These are phyloP conservation scores for Porodaedalea pini DNA, from an alignment of 1,284 basidiomycete genomes.

Conservation along the genomic window DNA sequence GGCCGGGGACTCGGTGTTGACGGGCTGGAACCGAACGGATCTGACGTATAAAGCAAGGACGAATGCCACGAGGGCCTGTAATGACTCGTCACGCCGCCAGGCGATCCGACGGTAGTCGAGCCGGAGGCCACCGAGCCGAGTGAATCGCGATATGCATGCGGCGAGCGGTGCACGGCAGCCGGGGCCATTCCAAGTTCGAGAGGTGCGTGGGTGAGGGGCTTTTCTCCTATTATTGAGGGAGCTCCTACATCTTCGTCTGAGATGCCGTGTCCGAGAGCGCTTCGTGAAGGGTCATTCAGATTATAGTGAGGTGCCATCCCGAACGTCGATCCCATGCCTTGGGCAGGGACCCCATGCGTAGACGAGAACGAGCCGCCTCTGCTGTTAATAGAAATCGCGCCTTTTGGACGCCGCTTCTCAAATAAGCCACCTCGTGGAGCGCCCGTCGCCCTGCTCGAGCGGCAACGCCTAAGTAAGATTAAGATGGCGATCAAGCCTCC, in stretches of 20 bases:
- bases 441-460: slow-evolving; percentile 1
- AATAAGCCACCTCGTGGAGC: slow-evolving; percentile 11
- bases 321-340: neutral
- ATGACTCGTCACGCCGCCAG: neutral
- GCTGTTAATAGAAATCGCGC: slow-evolving; percentile 11
- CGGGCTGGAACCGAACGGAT: slow-evolving; percentile 10
- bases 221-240: slow-evolving; percentile 6
- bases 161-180: slow-evolving; percentile 6
- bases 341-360: neutral
- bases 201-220: neutral
- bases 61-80: slow-evolving; percentile 6
- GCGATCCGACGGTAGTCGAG: neutral
- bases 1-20: slow-evolving; percentile 7
- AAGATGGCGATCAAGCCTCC: neutral
- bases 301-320: neutral
- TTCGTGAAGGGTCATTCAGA: neutral
- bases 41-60: slow-evolving; percentile 6
- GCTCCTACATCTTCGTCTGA: neutral
- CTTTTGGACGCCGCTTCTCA: slow-evolving; percentile 13
- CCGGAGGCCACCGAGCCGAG: slow-evolving; percentile 3
- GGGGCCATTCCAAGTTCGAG: neutral
- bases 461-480: slow-evolving; percentile 9
- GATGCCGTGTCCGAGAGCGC: neutral
- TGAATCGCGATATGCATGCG: slow-evolving; percentile 9
- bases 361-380: slow-evolving; percentile 10